Evolutionary conservation across 75 land plant genomes (phyloP).

Genomic region (Pinus albicaulis): DNA sequence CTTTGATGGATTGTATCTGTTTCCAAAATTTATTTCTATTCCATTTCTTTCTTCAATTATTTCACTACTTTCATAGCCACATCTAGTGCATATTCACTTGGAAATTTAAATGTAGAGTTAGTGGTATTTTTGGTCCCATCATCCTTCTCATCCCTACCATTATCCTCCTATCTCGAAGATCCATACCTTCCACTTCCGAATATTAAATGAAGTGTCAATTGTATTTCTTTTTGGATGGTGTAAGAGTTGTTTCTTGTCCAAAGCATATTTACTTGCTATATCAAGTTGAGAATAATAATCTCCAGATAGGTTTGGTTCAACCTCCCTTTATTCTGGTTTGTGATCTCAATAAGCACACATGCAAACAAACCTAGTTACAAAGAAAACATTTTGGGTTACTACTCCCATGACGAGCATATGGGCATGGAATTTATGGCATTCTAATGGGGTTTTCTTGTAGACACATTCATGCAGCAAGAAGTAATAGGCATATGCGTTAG

Average conservation of each 20-base stretch:
- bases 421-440: too few relatives aligned
- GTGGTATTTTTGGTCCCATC: not conserved
- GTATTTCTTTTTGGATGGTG: too few relatives aligned
- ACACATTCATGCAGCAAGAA: too few relatives aligned
- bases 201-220: not conserved
- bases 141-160: not conserved
- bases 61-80: slow-evolving; percentile 38
- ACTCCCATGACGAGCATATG: too few relatives aligned
- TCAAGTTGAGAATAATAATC: not conserved
- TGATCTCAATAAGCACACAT: not conserved
- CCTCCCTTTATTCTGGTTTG: not conserved
- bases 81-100: slow-evolving; percentile 37
- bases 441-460: too few relatives aligned
- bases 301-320: not conserved
- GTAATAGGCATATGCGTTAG: too few relatives aligned
- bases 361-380: too few relatives aligned
- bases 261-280: not conserved
- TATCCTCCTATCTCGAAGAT: not conserved
- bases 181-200: not conserved
- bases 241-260: slow-evolving; percentile 1
- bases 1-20: slow-evolving; percentile 13
- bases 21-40: slow-evolving; percentile 21
- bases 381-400: too few relatives aligned
- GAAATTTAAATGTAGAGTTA: not conserved
- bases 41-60: slow-evolving; percentile 6